Evolutionary conservation across 1,284 basidiomycete genomes (phyloP).

Genomic region (Pascua guehoae): DNA sequence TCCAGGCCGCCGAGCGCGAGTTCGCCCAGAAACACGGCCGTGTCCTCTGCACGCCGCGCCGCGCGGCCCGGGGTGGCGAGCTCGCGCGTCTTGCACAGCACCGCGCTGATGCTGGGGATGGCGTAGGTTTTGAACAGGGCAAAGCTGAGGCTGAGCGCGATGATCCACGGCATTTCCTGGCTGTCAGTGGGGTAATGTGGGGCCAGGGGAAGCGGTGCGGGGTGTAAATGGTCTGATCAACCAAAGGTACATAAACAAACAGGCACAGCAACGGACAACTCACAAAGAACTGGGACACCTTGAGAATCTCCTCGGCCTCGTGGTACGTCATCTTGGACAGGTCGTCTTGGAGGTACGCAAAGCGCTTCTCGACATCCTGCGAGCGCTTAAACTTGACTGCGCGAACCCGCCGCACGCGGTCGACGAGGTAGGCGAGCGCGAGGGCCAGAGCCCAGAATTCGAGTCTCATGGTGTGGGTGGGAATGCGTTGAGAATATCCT

Average conservation of each 20-base stretch:
- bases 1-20: slow-evolving; percentile 8
- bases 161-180: slow-evolving; percentile 7
- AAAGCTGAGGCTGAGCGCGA: slow-evolving; percentile 3
- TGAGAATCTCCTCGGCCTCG: slow-evolving; percentile 8
- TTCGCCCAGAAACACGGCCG: slow-evolving; percentile 7
- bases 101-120: slow-evolving; percentile 6
- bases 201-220: background rate
- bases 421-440: no score
- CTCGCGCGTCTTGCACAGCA: slow-evolving; percentile 7
- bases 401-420: no score
- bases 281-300: slow-evolving; percentile 7
- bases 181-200: background rate
- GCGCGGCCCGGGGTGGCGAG: slow-evolving; percentile 2
- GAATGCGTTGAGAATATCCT: no score
- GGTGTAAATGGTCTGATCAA: background rate
- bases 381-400: no score
- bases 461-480: no score
- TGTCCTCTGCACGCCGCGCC: slow-evolving; percentile 11
- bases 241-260: no score
- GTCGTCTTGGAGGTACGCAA: slow-evolving; percentile 1
- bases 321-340: slow-evolving; percentile 9
- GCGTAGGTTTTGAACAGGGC: slow-evolving; percentile 16
- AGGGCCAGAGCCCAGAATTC: no score
- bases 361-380: no score
- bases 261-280: background rate